Base-by-base conservation (phyloP, 768 basidiomycete species). In the Clitopilus passeckerianus region DNA sequence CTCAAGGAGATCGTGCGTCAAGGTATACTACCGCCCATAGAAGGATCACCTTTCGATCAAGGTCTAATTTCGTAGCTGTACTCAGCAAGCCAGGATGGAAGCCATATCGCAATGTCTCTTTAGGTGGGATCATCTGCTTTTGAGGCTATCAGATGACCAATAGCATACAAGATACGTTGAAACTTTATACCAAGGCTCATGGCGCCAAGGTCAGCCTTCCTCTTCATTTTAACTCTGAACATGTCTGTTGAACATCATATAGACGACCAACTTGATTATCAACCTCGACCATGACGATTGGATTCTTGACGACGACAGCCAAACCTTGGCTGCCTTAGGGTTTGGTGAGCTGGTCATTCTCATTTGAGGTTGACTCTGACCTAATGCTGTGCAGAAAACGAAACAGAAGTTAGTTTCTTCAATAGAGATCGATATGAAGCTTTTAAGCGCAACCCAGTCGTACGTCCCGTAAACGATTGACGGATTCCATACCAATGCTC, bases 261-360 rank as follows among this genome's bases (percentile, higher is more conserved):
- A 98, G 96, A 96, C 95, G 1, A 91, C 91, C 33, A 98, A 99
- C 75, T 80, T 99, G 27, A 98, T 99, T 72, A 98, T 99, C 69
- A 99, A 99, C 72, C 82, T 98, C 59, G 94, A 97, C 67, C 84
- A 95, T 67, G 96, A 98, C 59, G 91, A 93, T 8, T 96, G 94
- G 91, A 91, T 98, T 61, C 73, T 95, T 15, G 75, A 83, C 53
- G 86, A 93, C 63, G 87, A 88, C 41, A 68, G 69, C 7, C 83
- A 81, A 66, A 78, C 75, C 0, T 79, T 99, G n/a, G 84, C 78
- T 1, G 83, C 86, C 4, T 72, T 83, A 34, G 93, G 89, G 16
- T 83, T 95, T 53, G 91, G 96, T 95, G 59, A 59, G 87, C 74
- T 22, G 34, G 18, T 33, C 10, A n/a, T 27, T 18, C 46, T 54